Base-by-base conservation (phyloP, 1,284 basidiomycete genomes). In the Sporisorium exsertum region DNA sequence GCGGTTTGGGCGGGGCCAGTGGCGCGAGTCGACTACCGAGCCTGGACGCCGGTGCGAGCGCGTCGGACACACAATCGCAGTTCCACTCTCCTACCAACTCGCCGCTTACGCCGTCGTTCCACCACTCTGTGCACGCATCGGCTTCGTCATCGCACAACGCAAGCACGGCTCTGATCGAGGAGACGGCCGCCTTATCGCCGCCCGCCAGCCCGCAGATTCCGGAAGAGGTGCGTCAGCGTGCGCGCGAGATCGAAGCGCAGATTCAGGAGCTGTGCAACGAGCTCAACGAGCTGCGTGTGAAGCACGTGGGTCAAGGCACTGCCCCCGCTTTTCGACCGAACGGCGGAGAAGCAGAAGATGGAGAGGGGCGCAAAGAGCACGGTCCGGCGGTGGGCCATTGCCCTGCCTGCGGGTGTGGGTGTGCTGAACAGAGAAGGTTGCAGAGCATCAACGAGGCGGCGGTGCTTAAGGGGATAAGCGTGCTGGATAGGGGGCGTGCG, bases 371-470 rank as follows among this genome's bases (percentile, higher is more conserved):
- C 32, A 45, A 61, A 26, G 64, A 58, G 26, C 52, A 61, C 40
- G 40, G n/a, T 43, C 4, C 26, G 9, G 42, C 26, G 2, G 50
- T 63, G 0, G 58, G 52, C 20, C 42, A 58, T 13, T 80, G 79
- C 29, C 60, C 73, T 5, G 43, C 37, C 40, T 80, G 79, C 56
- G 77, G 79, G 12, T 80, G 79, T 35, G 63, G 64, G 49, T 80
- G 79, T 20, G 77, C 73, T 0, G 79, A 80, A 50, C 76, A 80
- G 62, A 58, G 77, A 1, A 27, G 79, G 16, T 42, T 73, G 67
- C 77, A 80, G 54, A 74, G 73, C 47, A 64, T 80, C 52, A 80
- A 80, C 57, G 79, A 78, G 43, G 77, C 72, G 12, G 79, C 79
- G 10, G 66, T 80, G 47, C 58, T 80, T 7, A 78, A 78, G 55